Evolutionary conservation across 1,139 yeast species (phyloP), one percentile per base, ranked within the genome.

Genomic region (Magnusiomyces suaveolens): DNA sequence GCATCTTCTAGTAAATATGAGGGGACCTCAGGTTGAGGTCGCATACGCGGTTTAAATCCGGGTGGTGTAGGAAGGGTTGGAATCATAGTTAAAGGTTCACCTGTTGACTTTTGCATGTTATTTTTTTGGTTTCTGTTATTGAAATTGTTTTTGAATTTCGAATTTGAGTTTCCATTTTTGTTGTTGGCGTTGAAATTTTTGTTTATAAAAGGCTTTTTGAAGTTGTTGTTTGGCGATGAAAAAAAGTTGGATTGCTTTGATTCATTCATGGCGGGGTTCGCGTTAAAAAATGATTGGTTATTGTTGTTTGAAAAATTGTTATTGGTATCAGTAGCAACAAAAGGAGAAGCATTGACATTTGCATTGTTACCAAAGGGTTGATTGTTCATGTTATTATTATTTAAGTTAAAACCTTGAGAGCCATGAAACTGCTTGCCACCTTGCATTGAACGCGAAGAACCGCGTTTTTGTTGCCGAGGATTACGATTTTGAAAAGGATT

Each of bases 41-140:
- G 39, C n/a, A 39, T 18, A 25, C 56, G 32, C 21, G 38, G 52
- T 18, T 48, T 48, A 38, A 54, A 56, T n/a, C 57, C 57, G 3
- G 57, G 23, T n/a, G 54, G 54, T 3, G 57, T 54, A n/a, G 57
- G 57, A 12, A 55, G 53, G 14, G 33, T 41, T 36, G 57, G 59
- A 2, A 53, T 53, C 29, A 53, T 38, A 25, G 43, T 38, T 20
- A 52, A 18, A 23, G 51, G 54, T 24, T 43, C 48, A 26, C 21
- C 36, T 16, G 23, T 6, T 6, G 47, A n/a, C 52, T 56, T 26
- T 33, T 47, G 56, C 26, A 53, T 50, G 33, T 47, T 44, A 21
- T 55, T 55, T 20, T 16, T 36, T n/a, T 6, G 33, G 6, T 36
- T 36, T 36, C 41, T 36, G 6, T 29, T 6, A 29, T 29, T 29